Conservation (phyloP, 2,329 filamentous ascomycete genomes). For the Aspergillus fructus region DNA sequence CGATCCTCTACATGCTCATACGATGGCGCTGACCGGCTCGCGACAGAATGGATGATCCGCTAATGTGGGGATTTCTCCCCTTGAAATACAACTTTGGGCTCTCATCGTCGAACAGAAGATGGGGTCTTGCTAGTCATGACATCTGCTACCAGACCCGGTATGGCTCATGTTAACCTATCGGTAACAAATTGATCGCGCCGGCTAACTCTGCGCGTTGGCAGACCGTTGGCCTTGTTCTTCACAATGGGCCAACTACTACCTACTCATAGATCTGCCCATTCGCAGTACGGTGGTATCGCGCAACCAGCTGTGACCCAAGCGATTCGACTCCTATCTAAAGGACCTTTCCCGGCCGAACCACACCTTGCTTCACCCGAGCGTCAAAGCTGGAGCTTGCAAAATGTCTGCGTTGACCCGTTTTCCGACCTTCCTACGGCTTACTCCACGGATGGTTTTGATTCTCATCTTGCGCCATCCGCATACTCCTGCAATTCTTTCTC, state of each 20-base stretch:
- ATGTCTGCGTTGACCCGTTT: slow-evolving; percentile 49
- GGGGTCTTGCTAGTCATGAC: slow-evolving; percentile 89
- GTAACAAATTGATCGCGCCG: background rate
- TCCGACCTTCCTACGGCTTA: slow-evolving; percentile 44
- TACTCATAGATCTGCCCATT: slow-evolving; percentile 78
- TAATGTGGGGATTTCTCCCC: slow-evolving; percentile 90
- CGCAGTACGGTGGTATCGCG: slow-evolving; percentile 77
- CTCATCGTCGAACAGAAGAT: slow-evolving; percentile 68
- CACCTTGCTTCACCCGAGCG: slow-evolving; percentile 38
- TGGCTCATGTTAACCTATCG: background rate
- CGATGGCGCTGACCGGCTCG: slow-evolving; percentile 26
- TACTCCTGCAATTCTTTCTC: slow-evolving; percentile 68
- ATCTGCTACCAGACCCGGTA: slow-evolving; percentile 90
- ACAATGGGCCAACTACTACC: slow-evolving; percentile 85
- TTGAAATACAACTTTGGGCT: slow-evolving; percentile 69
- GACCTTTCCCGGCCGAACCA: slow-evolving; percentile 55
- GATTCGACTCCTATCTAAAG: slow-evolving; percentile 75
- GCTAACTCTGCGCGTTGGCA: slow-evolving; percentile 34
- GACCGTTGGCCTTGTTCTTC: slow-evolving; percentile 76
- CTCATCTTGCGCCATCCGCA: slow-evolving; percentile 68
- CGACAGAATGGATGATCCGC: slow-evolving; percentile 81
- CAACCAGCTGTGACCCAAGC: slow-evolving; percentile 86
- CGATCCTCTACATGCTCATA: slow-evolving; percentile 11
- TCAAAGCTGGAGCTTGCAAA: slow-evolving; percentile 39
- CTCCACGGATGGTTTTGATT: slow-evolving; percentile 40